Evolutionary conservation across 2,329 filamentous ascomycete genomes (phyloP), one percentile per base, ranked within the genome.

Genomic region (Alternaria triticimaculans): DNA sequence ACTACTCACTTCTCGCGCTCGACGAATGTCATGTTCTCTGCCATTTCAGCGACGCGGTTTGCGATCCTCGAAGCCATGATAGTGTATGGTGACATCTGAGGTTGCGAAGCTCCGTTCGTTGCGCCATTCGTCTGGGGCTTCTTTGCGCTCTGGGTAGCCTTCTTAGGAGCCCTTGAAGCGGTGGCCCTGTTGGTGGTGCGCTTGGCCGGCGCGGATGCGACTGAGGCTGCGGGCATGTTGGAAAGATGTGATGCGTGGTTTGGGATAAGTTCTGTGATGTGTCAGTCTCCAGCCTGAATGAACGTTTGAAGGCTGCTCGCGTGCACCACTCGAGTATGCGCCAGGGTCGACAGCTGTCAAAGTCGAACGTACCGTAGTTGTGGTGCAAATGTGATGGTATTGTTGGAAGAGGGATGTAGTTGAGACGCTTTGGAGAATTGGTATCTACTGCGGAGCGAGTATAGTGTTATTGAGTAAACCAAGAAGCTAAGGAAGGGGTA

Each of bases 11-110:
- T 74, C 55, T 79, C 75, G 26, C 82, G 81, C 73, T 85, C 83
- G 48, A 84, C 81, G 64, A 85, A 84, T 15, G 83, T 85, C 68
- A 84, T 83, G 75, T 83, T 84, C 76, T 85, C 84, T 8, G 84
- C 84, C 82, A 85, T 84, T 69, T 85, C 84, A 6, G 82, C 84
- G 12, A 85, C 83, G 49, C 84, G 78, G 72, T 85, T 85, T 46
- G 83, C 82, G 64, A 85, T 84, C 45, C 84, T 70, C 48, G 78
- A 80, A 9, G 82, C 83, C 83, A 85, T 85, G 73, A 85, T 84
- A 49, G 81, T 81, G 75, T 85, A 85, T 37, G 84, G 82, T 33
- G 82, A 84, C 43, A 80, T 72, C 56, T 75, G 72, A 5, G 71
- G 62, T 33, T 70, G 61, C 14, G 59, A 60, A 10, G 68, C 64